Evolutionary conservation across 1,284 basidiomycete species (phyloP), one percentile per base, ranked within the genome.

Genomic region (Lignosus rhinocerotis): DNA sequence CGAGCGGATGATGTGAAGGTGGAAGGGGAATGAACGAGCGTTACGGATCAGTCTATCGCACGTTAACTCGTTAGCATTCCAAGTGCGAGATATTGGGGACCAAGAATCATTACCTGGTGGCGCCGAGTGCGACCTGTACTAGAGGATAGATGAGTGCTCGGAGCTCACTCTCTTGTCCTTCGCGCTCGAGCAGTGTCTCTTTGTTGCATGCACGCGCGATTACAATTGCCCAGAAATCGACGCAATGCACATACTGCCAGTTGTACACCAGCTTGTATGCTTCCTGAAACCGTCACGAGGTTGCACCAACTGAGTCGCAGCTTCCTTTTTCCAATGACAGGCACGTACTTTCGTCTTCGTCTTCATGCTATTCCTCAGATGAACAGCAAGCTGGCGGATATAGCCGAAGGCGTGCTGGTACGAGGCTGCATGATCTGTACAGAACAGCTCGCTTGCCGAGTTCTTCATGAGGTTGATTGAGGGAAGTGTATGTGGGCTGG

Each of bases 401-500:
- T 96, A 99, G 12, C 91, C 90, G 77, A 99, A 99, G 1, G 95
- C 94, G 68, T 97, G 95, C 66, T 96, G 95, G 75, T 99, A 99
- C 12, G 92, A 83, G 3, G 81, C 75, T 10, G 82, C 80, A 61
- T 87, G 88, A 66, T 91, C 81, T 51, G 96, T 76, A 64, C 88
- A 89, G 77, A 92, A 99, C 1, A 99, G 80, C 72, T 97, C 95
- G 0, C 91, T 90, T 0, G 96, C 96, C 2, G 94, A 93, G 75
- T 99, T 98, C 76, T 99, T 99, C 94, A 98, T 97, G 43, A 99
- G 77, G 69, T 93, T 97, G 74, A 99, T 92, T 4, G 90, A 86
- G n/a, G 96, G 94, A 12, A 99, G 80, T 1, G 91, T 96, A 76
- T 97, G 89, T 2, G 86, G 80, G 52, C 83, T 92, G 5, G 94